These are phyloP conservation scores for Microbotryum violaceum DNA, from an alignment of 1,284 basidiomycete genomes.

Conservation along the genomic window DNA sequence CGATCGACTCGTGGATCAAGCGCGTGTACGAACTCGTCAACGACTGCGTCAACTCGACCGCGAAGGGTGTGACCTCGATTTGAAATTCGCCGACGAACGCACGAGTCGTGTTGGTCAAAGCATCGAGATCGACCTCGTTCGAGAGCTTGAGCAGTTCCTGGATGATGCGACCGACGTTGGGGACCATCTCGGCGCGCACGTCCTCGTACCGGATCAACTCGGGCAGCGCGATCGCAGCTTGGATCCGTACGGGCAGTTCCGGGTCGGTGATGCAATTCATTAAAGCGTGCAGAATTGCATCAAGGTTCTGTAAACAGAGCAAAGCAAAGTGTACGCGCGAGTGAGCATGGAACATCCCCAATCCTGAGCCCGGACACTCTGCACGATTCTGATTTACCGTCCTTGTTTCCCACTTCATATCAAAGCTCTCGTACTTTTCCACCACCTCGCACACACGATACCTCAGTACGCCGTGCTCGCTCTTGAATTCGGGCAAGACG, in stretches of 20 bases:
- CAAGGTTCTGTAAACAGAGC: slow-evolving; percentile 50
- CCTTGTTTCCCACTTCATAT: slow-evolving; percentile 57
- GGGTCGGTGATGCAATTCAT: slow-evolving; percentile 49
- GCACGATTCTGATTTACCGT: slow-evolving; percentile 46
- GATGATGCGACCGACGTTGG: slow-evolving; percentile 76
- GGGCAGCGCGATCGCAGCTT: slow-evolving; percentile 71
- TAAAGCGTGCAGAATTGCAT: slow-evolving; percentile 56
- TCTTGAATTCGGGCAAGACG: slow-evolving; percentile 62
- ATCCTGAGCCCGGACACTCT: no score
- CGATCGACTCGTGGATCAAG: slow-evolving; percentile 56
- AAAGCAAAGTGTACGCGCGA: background rate
- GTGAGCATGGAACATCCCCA: no score
- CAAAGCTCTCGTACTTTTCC: slow-evolving; percentile 60
- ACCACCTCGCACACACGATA: slow-evolving; percentile 71
- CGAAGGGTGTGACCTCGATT: slow-evolving; percentile 75
- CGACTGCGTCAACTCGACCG: slow-evolving; percentile 68
- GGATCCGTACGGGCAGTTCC: slow-evolving; percentile 74
- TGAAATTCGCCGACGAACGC: slow-evolving; percentile 79
- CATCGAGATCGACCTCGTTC: slow-evolving; percentile 82
- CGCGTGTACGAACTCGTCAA: slow-evolving; percentile 73
- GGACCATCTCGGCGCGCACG: slow-evolving; percentile 63
- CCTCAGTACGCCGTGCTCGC: slow-evolving; percentile 60
- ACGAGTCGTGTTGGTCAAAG: slow-evolving; percentile 71
- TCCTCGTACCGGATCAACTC: slow-evolving; percentile 58
- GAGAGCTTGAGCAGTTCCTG: slow-evolving; percentile 79